These are phyloP conservation scores for Auriscalpium microsporum DNA, from an alignment of 768 basidiomycete genomes.

Conservation along the genomic window DNA sequence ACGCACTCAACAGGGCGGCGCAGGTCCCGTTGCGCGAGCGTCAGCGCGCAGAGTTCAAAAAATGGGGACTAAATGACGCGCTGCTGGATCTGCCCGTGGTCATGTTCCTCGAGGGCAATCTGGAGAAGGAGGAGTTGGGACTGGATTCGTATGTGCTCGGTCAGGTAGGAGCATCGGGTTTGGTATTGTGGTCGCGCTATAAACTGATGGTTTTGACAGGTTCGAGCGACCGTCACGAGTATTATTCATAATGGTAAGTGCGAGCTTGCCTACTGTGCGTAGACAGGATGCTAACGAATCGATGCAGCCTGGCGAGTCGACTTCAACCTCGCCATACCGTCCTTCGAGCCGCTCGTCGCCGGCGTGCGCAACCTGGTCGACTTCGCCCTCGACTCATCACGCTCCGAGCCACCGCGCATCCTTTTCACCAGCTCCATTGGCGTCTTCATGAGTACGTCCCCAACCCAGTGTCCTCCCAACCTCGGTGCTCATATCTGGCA, in stretches of 20 bases:
- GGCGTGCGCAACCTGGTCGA: not conserved
- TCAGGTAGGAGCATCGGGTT: not conserved
- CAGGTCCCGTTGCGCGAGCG: not conserved
- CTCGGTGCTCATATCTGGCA: not conserved
- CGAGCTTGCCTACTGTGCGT: too few relatives aligned
- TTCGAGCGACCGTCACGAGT: not conserved
- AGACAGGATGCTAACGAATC: too few relatives aligned
- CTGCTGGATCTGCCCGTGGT: not conserved
- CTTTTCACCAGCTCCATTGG: not conserved
- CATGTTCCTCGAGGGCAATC: not conserved
- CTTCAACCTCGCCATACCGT: not conserved
- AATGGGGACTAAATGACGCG: not conserved
- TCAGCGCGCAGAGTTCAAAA: not conserved
- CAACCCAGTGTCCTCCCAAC: not conserved
- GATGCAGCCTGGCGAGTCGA: not conserved
- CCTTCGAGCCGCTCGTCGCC: not conserved
- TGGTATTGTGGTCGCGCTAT: not conserved
- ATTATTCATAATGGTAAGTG: constrained; percentile 1
- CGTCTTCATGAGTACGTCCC: not conserved
- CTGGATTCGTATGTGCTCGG: not conserved
- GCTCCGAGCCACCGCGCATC: not conserved
- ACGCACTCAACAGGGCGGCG: not conserved
- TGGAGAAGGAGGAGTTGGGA: not conserved
- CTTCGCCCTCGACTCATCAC: not conserved
- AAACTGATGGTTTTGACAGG: not conserved